Evolutionary conservation across 495 filamentous ascomycete genomes (phyloP).

Genomic region (Parachaetomium inaequale): DNA sequence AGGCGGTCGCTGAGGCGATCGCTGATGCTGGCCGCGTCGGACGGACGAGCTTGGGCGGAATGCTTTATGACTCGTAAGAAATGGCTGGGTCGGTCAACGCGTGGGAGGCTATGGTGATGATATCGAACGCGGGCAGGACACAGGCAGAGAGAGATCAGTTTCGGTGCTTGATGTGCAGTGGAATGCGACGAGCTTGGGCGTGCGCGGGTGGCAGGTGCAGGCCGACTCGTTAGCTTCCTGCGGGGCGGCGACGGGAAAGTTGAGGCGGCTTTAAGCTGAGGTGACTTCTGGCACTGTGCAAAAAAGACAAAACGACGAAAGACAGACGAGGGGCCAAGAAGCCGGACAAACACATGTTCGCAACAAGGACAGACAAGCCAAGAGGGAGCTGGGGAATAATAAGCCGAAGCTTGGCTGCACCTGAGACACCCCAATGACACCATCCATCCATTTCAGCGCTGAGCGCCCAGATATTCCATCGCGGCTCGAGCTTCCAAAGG

Average conservation of each 20-base stretch:
- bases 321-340: not conserved
- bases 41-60: not conserved
- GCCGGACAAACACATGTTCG: not conserved
- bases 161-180: not conserved
- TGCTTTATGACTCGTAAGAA: not conserved
- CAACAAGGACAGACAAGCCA: constrained; percentile 3
- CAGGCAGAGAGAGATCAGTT: not conserved
- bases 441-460: no score
- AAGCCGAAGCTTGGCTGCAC: constrained; percentile 24
- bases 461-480: constrained; percentile 1
- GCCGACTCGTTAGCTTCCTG: not conserved
- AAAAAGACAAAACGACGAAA: not conserved
- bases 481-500: constrained; percentile 2
- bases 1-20: not conserved
- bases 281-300: not conserved
- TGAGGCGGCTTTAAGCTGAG: not conserved
- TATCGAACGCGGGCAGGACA: not conserved
- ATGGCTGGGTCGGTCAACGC: not conserved
- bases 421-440: constrained; percentile 5
- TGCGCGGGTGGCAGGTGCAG: not conserved
- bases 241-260: constrained; percentile 2
- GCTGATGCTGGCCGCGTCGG: no score
- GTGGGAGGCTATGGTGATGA: not conserved
- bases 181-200: no score
- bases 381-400: constrained; percentile 19